Evolutionary conservation across 495 filamentous ascomycete species (phyloP), one percentile per base, ranked within the genome.

Genomic region (Evansstolkia leycettana): DNA sequence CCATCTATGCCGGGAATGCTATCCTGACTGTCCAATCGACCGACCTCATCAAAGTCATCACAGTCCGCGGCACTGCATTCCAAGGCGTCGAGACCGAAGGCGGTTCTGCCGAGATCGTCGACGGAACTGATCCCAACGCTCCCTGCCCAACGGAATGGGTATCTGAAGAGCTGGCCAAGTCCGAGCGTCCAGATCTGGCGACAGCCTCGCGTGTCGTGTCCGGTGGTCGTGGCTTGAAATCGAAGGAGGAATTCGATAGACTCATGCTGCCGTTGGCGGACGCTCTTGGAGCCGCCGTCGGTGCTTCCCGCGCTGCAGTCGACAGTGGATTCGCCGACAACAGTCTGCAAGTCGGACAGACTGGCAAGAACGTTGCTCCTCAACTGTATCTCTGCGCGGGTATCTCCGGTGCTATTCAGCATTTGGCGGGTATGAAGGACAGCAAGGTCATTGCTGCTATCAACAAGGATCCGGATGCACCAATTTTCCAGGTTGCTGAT

Each of bases 251-350:
- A 31, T 98, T 98, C 53, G 87, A 98, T 61, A 72, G 72, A 37
- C 59, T 96, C 38, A 96, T 98, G 69, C 68, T 81, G 17, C 87
- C 92, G 10, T 67, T 98, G 17, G 90, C 90, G 11, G 90, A 98
- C 53, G 73, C 84, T 2, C 69, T 98, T 7, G 87, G 87, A 17
- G 90, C 90, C 5, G 90, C 90, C 9, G 84, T 98, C 42, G 90
- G 90, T 48, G 90, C 90, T 24, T 92, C 84, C 19, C 76, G 90
- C 45, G 90, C 90, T 10, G 90, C 90, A 2, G 92, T 98, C 10
- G 90, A 98, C 64, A 89, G 84, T 42, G 90, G 90, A 9, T 98
- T 94, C 50, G 92, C 92, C n/a, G 90, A 98, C 61, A 98, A 98
- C 74, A 93, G 84, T 63, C 63, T 98, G 51, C 90, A 98, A 63